Evolutionary conservation across 148 eudicot genomes (phyloP), one percentile per base, ranked within the genome.

Genomic region (Diospyros kaki): DNA sequence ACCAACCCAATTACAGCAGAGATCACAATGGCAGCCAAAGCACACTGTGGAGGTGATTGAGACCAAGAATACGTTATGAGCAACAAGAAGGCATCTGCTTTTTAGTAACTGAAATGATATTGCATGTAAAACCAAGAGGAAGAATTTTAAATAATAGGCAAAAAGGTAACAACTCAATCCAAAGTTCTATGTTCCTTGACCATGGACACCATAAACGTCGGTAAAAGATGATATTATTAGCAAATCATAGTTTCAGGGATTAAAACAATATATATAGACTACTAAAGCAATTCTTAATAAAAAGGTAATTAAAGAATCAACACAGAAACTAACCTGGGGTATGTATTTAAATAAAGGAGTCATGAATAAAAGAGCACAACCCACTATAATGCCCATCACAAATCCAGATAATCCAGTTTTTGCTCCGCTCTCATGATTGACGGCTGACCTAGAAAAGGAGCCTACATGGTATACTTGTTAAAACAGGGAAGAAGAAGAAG

Each of bases 1-100:
- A 95, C 99, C 99, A 95, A 87, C 74, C 99, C 99, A 81, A 89
- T 86, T 58, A 95, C 99, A 69, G 99, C 99, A 82, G 99, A 93
- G 40, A 89, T 91, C 80, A 95, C 99, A 77, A 95, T 93, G 71
- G 99, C 99, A 84, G 99, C 99, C 80, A 95, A 83, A 73, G 90
- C 93, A 75, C 97, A 90, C 99, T 95, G 97, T 86, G 79, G 76
- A 88, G 45, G 48, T 56, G 48, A 68, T 71, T 59, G 56, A 71
- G 67, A 58, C 62, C 56, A 50, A 68, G 78, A 76, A 39, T 50
- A 68, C 28, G 61, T 45, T 58, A 62, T 81, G 40, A 89, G 75
- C 72, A 80, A 62, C 65, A 2, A 45, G 75, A 43, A 63, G 62
- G 44, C 71, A 66, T 42, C 56, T 62, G 79, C 40, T 77, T 18